Evolutionary conservation across 2,329 filamentous ascomycete species (phyloP).

Genomic region (Venturiaceae sp.): DNA sequence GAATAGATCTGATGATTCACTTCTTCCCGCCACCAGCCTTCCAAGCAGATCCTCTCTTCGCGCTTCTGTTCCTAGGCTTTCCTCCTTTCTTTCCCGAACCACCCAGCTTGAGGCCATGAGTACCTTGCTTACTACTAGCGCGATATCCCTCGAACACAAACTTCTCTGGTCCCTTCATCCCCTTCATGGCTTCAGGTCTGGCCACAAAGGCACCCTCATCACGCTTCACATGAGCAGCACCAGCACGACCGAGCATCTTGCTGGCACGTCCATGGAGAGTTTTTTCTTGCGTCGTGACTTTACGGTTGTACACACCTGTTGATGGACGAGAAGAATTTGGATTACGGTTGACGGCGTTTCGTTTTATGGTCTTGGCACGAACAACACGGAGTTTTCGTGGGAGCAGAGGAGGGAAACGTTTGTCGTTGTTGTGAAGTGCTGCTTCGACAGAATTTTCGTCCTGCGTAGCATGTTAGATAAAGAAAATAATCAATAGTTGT

Average conservation of each 20-base stretch:
- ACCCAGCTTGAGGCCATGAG: conserved; percentile 47
- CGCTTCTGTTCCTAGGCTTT: conserved; percentile 32
- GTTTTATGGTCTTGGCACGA: conserved; percentile 62
- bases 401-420: conserved; percentile 92
- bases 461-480: conserved; percentile 22
- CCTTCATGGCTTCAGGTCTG: conserved; percentile 12
- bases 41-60: conserved; percentile 33
- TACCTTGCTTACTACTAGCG: conserved; percentile 56
- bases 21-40: conserved; percentile 27
- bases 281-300: conserved; percentile 58
- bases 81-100: conserved; percentile 24
- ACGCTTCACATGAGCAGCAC: conserved; percentile 38
- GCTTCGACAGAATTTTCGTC: conserved; percentile 82
- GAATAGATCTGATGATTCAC: no score
- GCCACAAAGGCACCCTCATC: conserved; percentile 14
- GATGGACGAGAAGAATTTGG: conserved; percentile 14
- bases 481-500: neutral
- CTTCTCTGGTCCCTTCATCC: conserved; percentile 51
- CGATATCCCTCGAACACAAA: conserved; percentile 77
- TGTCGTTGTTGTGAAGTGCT: conserved; percentile 79
- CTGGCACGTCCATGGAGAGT: conserved; percentile 63
- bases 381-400: conserved; percentile 78
- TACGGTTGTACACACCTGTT: conserved; percentile 51
- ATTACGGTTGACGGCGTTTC: conserved; percentile 19
- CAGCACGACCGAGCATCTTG: conserved; percentile 64